These are phyloP conservation scores for grape (Vitis vinifera) DNA, from an alignment of 164 flowering plant species.

Conservation along the genomic window ASM3070453v1 NC_081808.1:2753501-2754000, in stretches of 20 bases:
- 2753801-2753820: conserved; percentile 25
- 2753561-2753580: conserved; percentile 12
- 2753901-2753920: no score
- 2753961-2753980: no score
- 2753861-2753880: neutral
- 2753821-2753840: conserved; percentile 8
- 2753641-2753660: conserved; percentile 22
- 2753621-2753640: conserved; percentile 24
- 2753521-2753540: conserved; percentile 21
- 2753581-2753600: conserved; percentile 22
- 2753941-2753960: no score
- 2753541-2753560: conserved; percentile 22
- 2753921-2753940: no score
- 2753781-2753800: conserved; percentile 16
- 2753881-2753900: no score
- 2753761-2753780: conserved; percentile 11
- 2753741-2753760: conserved; percentile 18
- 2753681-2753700: conserved; percentile 11
- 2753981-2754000: no score
- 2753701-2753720: conserved; percentile 21
- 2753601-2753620: conserved; percentile 25
- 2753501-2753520: conserved; percentile 30
- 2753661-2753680: conserved; percentile 7
- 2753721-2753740: conserved; percentile 23
- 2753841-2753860: conserved; percentile 9